phyloP scores from a whole-genome alignment of 176 grass and related monocot genomes.

The bread wheat (Triticum aestivum) region IWGSC_CS_RefSeq_v2.1 NC_057799.1:247596396-247596895 shows the following conservation, averaged over 20 bases:
- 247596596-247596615: neutral
- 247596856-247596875: no score
- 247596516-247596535: neutral
- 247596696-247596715: constrained; percentile 1
- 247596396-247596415: neutral
- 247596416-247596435: neutral
- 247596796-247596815: neutral
- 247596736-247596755: neutral
- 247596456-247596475: neutral
- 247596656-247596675: neutral
- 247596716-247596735: neutral
- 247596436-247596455: neutral
- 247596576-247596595: neutral
- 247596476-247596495: neutral
- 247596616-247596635: neutral
- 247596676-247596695: neutral
- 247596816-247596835: neutral
- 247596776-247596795: neutral
- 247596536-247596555: neutral
- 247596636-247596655: neutral
- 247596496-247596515: neutral
- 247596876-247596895: no score
- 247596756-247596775: neutral
- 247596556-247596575: neutral
- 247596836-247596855: neutral